These are phyloP conservation scores for Akanthomyces dipterigenus DNA, from an alignment of 2,329 filamentous ascomycete genomes.

Conservation along the genomic window DNA sequence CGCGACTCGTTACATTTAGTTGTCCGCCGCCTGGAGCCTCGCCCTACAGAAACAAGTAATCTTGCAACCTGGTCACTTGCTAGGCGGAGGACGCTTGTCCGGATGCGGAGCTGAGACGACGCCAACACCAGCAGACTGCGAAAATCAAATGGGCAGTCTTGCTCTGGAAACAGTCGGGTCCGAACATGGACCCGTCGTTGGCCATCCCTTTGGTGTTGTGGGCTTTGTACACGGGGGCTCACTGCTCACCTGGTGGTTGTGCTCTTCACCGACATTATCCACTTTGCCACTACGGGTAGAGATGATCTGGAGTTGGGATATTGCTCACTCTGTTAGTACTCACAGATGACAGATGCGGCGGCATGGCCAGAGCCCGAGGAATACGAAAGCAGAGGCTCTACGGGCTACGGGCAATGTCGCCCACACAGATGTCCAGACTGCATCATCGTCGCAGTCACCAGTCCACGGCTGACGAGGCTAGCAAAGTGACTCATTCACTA, in stretches of 20 bases:
- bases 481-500: neutral
- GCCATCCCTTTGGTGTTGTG: neutral
- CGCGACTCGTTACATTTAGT: neutral
- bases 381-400: no score
- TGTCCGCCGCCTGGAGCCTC: neutral
- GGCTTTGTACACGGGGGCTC: no score
- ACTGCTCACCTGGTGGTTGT: no score
- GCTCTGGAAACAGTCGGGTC: slow-evolving; percentile 1
- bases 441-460: neutral
- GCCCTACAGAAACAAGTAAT: no score
- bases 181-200: neutral
- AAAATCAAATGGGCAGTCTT: neutral
- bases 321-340: no score
- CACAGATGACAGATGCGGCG: neutral
- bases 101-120: neutral
- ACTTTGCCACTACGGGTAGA: no score
- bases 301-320: no score
- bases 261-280: no score
- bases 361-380: neutral
- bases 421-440: no score
- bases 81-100: neutral
- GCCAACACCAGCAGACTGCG: no score
- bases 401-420: no score
- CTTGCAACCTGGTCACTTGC: no score
- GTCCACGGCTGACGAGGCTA: neutral